Evolutionary conservation across 83 land plant genomes (phyloP).

Genomic region (Picea mariana): DNA sequence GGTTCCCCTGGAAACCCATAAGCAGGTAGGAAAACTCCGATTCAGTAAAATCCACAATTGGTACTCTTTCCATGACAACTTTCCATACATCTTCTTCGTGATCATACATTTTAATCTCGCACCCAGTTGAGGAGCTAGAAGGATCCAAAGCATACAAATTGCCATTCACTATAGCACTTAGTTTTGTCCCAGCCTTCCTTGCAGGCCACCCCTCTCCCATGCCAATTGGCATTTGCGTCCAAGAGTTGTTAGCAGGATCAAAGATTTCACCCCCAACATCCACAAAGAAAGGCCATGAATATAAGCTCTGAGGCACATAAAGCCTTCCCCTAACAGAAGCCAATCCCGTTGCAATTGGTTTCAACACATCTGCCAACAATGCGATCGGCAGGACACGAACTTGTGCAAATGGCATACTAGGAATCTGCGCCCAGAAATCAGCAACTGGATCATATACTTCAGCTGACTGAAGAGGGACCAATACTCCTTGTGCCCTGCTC

Average conservation of each 20-base stretch:
- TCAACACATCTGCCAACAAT: too few species aligned
- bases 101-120: slow-evolving; percentile 46
- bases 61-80: slow-evolving; percentile 36
- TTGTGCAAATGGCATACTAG: too few species aligned
- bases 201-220: slow-evolving; percentile 57
- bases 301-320: slow-evolving; percentile 39
- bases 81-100: slow-evolving; percentile 34
- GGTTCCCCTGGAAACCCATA: slow-evolving; percentile 19
- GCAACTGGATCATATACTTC: too few species aligned
- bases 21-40: slow-evolving; percentile 42
- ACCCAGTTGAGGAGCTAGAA: slow-evolving; percentile 33
- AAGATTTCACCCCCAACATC: slow-evolving; percentile 43
- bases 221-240: slow-evolving; percentile 43
- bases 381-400: too few species aligned
- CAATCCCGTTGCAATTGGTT: too few species aligned
- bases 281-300: slow-evolving; percentile 51
- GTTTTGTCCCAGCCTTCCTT: slow-evolving; percentile 40
- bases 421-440: too few species aligned
- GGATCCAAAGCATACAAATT: slow-evolving; percentile 42
- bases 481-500: too few species aligned
- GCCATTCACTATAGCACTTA: slow-evolving; percentile 38
- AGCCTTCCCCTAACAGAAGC: too few species aligned
- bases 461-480: too few species aligned
- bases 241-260: slow-evolving; percentile 27
- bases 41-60: slow-evolving; percentile 35